Base-by-base conservation (phyloP, 2,329 filamentous ascomycete species). In the Thermoascus crustaceus region DNA sequence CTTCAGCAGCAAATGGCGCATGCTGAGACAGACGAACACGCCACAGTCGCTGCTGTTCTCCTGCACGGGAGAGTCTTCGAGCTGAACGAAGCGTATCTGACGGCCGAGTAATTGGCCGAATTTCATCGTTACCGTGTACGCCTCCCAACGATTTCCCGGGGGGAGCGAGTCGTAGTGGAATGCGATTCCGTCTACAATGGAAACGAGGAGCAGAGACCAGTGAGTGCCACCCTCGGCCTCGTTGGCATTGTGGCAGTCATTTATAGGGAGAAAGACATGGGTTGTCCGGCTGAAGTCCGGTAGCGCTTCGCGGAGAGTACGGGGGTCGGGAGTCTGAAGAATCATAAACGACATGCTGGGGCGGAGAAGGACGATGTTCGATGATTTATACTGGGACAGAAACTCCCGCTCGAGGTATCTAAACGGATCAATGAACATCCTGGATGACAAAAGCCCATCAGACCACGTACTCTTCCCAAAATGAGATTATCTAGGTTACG, bases 131-230 rank as follows among this genome's bases (percentile, higher is more conserved):
- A 82, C 82, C 1, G 74, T 66, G 33, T 74, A 72, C 1, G 85
- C 91, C 46, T 93, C 84, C 26, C 71, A 65, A 41, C 76, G 75
- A 61, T 98, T 96, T 24, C 77, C 74, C 2, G 80, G 78, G 2
- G 76, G 75, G 17, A 96, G 71, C 1, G 82, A 89, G 64, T 98
- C 91, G 65, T 98, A 98, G 68, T 98, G 91, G 60, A 98, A 98
- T 0, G 89, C 85, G 2, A 94, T 79, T 6, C 85, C 80, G 55
- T 98, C 91, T 32, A 94, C 78, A 25, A 87, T 75, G 8, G 81
- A 87, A 20, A 98, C 88, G 2, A 98, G 75, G 1, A 98, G 77
- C 0, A 98, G 69, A 0, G 86, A 94, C 91, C 91, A 98, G 60
- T 98, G 91, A 3, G 82, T 84, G 24, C 91, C 91, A 25, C 85